Percentiles rank a stretch among this genome's conserved stretches.
These are phyloP conservation scores for Cocos nucifera DNA, from an alignment of 176 grass and related monocot genomes.

Conservation along the genomic window DNA sequence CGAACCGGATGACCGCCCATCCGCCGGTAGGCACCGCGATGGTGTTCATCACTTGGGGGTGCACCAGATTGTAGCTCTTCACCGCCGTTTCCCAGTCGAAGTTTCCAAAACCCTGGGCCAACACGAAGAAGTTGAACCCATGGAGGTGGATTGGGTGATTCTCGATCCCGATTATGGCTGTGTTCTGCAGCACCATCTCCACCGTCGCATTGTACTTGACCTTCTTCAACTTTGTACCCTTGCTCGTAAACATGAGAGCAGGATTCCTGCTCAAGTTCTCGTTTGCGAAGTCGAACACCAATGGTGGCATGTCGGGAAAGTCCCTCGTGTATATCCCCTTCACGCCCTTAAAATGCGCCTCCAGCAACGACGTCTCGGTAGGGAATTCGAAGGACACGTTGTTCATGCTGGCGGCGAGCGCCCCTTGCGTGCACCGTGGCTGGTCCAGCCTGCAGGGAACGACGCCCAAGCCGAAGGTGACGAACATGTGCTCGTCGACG, in stretches of 20 bases:
- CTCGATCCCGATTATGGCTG: conserved; percentile 1
- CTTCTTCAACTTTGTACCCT: conserved; percentile 11
- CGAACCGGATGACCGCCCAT: conserved; percentile 12
- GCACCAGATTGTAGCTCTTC: not conserved
- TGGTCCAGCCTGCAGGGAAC: conserved; percentile 20
- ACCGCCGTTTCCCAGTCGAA: not conserved
- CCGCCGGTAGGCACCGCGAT: conserved; percentile 2
- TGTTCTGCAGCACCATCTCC: conserved; percentile 30
- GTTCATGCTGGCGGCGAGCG: too few relatives aligned
- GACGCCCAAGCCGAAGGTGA: conserved; percentile 35
- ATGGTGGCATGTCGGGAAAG: not conserved
- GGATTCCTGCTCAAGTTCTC: too few relatives aligned
- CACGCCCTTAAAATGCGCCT: too few relatives aligned
- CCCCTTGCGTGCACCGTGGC: conserved; percentile 9
- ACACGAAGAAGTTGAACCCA: conserved; percentile 5
- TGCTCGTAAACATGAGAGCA: not conserved
- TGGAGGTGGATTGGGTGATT: conserved; percentile 1
- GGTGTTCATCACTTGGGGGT: conserved; percentile 17
- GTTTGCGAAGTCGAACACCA: not conserved
- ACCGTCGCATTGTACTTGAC: conserved; percentile 22
- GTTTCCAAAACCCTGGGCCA: conserved; percentile 1
- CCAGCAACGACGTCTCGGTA: too few relatives aligned
- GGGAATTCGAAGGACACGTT: too few relatives aligned
- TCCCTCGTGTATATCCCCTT: too few relatives aligned
- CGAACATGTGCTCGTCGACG: conserved; percentile 51